Percentiles rank a stretch among this genome's conserved stretches.
These are phyloP conservation scores for Tetracentron sinense DNA, from an alignment of 164 flowering plant genomes.

Conservation along the genomic window DNA sequence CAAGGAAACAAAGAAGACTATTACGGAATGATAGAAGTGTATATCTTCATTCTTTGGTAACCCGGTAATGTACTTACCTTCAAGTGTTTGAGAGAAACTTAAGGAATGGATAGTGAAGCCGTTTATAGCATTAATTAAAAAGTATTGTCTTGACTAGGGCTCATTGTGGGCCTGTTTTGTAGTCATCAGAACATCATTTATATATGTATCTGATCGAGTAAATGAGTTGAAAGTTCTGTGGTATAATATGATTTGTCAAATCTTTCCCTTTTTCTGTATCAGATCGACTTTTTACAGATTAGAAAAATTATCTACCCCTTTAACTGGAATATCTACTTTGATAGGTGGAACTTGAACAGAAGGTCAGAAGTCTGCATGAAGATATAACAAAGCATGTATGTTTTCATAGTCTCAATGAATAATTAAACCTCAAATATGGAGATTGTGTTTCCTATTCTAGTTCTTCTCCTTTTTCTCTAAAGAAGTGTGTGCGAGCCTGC, in stretches of 20 bases:
- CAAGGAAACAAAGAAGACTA: too few species aligned
- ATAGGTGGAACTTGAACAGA: conserved; percentile 53
- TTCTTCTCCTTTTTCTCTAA: not conserved
- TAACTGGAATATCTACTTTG: conserved; percentile 1
- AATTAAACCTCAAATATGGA: not conserved
- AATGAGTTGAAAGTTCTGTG: not conserved
- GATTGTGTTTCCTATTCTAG: not conserved
- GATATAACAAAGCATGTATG: conserved; percentile 57
- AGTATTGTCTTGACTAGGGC: not conserved
- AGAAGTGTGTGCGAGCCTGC: too few species aligned
- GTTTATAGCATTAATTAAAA: not conserved
- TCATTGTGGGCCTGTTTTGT: not conserved
- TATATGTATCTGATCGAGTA: not conserved
- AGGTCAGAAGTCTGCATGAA: conserved; percentile 47
- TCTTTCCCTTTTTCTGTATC: not conserved
- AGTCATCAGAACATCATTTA: not conserved
- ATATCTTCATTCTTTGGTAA: too few species aligned
- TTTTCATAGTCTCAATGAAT: not conserved
- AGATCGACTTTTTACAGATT: not conserved
- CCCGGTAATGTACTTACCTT: too few species aligned
- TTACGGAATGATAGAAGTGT: too few species aligned
- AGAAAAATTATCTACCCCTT: not conserved
- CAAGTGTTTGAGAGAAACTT: too few species aligned
- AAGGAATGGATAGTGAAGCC: too few species aligned
- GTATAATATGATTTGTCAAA: not conserved